Conservation (phyloP, 2,329 filamentous ascomycete species). For the Sarocladium strictum region DNA sequence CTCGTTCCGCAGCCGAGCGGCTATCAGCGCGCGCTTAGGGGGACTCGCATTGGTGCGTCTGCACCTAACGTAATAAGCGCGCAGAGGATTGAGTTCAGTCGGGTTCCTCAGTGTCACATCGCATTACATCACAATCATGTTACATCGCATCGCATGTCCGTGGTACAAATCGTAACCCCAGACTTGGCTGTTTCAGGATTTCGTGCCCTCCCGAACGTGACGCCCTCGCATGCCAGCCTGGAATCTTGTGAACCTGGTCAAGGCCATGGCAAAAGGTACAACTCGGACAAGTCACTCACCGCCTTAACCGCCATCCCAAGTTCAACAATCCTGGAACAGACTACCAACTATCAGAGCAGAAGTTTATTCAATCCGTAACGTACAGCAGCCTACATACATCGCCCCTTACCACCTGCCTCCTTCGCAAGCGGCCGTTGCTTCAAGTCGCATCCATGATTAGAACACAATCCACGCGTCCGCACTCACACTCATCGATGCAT, state of each 20-base stretch:
- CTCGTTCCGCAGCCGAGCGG: conserved; percentile 4
- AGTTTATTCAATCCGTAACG: not conserved
- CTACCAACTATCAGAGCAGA: not conserved
- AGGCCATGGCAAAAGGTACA: conserved; percentile 1
- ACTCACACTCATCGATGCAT: too few species aligned
- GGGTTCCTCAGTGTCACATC: not conserved
- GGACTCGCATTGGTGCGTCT: not conserved
- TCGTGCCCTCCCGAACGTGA: too few species aligned
- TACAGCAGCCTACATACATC: not conserved
- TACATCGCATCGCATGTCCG: not conserved
- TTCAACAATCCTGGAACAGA: not conserved
- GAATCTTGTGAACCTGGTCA: too few species aligned
- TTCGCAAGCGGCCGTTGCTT: too few species aligned
- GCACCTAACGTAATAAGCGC: too few species aligned
- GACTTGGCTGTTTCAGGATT: not conserved
- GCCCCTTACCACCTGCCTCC: not conserved
- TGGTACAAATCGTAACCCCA: not conserved
- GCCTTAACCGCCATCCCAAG: too few species aligned
- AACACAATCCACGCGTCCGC: not conserved
- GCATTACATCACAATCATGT: not conserved
- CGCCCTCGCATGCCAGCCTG: too few species aligned
- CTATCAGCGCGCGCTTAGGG: conserved; percentile 2
- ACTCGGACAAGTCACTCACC: not conserved
- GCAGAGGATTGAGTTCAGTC: not conserved
- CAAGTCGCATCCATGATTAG: too few species aligned